Conservation (phyloP, 768 basidiomycete genomes). For the Boletus coccyginus region DNA sequence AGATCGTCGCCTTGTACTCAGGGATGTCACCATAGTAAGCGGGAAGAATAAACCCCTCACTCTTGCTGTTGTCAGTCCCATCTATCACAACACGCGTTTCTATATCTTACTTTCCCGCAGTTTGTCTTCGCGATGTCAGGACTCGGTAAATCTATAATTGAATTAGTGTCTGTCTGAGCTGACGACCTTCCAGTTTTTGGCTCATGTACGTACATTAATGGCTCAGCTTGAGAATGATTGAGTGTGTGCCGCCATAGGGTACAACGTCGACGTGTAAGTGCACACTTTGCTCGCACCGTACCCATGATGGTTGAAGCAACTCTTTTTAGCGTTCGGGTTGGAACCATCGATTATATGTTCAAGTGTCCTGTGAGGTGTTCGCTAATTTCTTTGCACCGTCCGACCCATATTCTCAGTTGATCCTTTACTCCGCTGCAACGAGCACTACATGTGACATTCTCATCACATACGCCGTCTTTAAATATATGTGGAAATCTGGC, state of each 20-base stretch:
- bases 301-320: not conserved
- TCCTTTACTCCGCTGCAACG: not conserved
- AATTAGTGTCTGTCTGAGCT: not conserved
- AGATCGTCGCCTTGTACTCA: not conserved
- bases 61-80: constrained; percentile 3
- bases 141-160: not conserved
- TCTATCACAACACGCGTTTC: not conserved
- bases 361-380: constrained; percentile 1
- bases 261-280: constrained; percentile 5
- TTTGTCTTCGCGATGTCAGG: not conserved
- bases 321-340: constrained; percentile 3
- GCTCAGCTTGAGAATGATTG: not conserved
- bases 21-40: constrained; percentile 7
- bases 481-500: constrained; percentile 16
- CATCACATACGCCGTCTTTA: constrained; percentile 5
- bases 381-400: not conserved
- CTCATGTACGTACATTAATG: not conserved
- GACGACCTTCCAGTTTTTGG: not conserved
- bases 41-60: constrained; percentile 8
- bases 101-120: not conserved
- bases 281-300: not conserved
- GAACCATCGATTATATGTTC: constrained; percentile 1
- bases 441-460: constrained; percentile 6
- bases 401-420: not conserved
- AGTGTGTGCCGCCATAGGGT: not conserved